phyloP scores from a whole-genome alignment of 2,329 filamentous ascomycete species.

The Colletotrichum sansevieriae region DNA sequence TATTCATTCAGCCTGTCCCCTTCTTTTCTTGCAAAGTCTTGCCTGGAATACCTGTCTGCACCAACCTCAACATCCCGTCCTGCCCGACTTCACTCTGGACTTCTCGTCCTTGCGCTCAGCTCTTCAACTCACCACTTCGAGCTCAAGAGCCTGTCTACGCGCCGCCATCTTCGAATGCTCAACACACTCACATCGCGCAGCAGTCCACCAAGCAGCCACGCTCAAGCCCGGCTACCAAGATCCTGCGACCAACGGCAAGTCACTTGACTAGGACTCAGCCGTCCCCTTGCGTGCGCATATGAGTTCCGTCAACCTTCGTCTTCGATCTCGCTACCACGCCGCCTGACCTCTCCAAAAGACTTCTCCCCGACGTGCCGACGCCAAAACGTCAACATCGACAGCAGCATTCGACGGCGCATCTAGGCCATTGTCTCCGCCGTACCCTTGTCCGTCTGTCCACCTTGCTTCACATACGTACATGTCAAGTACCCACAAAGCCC shows the following conservation, averaged over 20 bases:
- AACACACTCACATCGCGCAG: constrained; percentile 29
- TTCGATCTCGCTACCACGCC: neutral
- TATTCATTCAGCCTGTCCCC: constrained; percentile 31
- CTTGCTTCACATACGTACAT: constrained; percentile 34
- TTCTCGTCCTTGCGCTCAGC: constrained; percentile 9
- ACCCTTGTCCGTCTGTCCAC: constrained; percentile 36
- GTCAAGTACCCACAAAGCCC: constrained; percentile 37
- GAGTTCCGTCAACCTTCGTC: constrained; percentile 7
- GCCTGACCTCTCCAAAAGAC: constrained; percentile 11
- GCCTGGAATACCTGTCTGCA: constrained; percentile 9
- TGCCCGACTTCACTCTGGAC: neutral
- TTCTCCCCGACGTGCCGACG: constrained; percentile 12
- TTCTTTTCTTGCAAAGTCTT: constrained; percentile 17
- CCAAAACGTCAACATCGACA: constrained; percentile 24
- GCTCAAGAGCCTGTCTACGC: neutral
- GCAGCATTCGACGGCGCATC: constrained; percentile 21
- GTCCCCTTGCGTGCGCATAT: constrained; percentile 20
- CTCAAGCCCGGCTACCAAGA: constrained; percentile 10
- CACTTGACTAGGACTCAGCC: neutral
- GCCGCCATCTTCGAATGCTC: constrained; percentile 20
- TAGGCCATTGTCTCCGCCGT: constrained; percentile 35
- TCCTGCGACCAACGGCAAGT: constrained; percentile 9
- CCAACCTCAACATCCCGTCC: constrained; percentile 14
- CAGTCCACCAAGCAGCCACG: constrained; percentile 14
- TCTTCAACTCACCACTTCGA: constrained; percentile 4